A percentile compares a stretch with the other conserved stretches of the same genome.
Conservation (phyloP, 148 eudicot species). For the Heliamphora exappendiculata region DNA sequence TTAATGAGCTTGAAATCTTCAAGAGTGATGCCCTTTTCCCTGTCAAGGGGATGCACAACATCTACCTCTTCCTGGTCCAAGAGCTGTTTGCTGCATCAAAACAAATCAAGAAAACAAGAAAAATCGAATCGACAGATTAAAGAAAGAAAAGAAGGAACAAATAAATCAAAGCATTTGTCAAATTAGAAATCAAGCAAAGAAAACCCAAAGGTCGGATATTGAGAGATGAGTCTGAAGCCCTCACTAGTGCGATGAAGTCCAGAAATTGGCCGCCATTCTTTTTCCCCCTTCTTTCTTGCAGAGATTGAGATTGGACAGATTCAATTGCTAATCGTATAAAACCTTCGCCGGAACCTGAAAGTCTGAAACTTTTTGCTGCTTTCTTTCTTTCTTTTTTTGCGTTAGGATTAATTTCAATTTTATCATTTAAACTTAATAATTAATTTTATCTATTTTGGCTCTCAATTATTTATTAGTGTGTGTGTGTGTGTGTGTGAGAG, state of each 20-base stretch:
- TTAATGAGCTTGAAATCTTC: conserved; percentile 91
- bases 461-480: too few relatives aligned
- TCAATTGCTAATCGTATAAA: too few relatives aligned
- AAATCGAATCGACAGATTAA: background rate
- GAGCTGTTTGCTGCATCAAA: conserved; percentile 54
- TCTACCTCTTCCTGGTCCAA: conserved; percentile 85
- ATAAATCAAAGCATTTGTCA: background rate
- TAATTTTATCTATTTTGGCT: too few relatives aligned
- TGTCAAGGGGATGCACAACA: conserved; percentile 66
- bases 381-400: too few relatives aligned
- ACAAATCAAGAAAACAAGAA: background rate
- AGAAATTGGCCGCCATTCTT: conserved; percentile 92
- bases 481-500: too few relatives aligned
- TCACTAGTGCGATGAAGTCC: conserved; percentile 96
- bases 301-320: background rate
- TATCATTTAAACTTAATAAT: too few relatives aligned
- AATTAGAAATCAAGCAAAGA: background rate
- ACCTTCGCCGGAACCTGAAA: too few relatives aligned
- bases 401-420: too few relatives aligned
- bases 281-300: background rate
- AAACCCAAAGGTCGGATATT: background rate
- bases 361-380: too few relatives aligned
- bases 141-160: background rate
- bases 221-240: background rate
- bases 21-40: conserved; percentile 73